Evolutionary conservation across 106 monocot genomes (phyloP).

Genomic region (Apostasia ramifera): DNA sequence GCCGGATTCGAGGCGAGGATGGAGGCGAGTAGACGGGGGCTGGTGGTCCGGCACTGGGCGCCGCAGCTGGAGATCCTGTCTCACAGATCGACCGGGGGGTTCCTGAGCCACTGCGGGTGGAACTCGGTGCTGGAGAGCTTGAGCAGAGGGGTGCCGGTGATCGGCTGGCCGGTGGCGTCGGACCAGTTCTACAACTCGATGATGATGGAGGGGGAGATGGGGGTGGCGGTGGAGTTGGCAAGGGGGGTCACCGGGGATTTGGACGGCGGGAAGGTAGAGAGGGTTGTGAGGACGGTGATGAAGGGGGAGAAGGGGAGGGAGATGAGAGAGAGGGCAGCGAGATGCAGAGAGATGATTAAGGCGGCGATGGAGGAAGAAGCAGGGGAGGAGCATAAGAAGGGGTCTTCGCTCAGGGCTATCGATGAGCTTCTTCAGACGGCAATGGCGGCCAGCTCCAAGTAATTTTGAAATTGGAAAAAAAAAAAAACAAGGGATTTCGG

Average conservation of each 20-base stretch:
- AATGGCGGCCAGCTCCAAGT: background rate
- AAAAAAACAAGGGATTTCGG: too few species aligned
- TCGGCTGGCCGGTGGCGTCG: conserved; percentile 32
- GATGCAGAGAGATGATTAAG: conserved; percentile 7
- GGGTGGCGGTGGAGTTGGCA: conserved; percentile 24
- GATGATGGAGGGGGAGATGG: conserved; percentile 27
- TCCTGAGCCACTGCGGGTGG: conserved; percentile 61
- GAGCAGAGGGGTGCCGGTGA: conserved; percentile 27
- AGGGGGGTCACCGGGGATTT: conserved; percentile 10
- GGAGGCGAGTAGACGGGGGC: conserved; percentile 7
- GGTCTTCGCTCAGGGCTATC: conserved; percentile 11
- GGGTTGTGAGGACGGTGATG: conserved; percentile 20
- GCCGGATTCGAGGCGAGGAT: conserved; percentile 25
- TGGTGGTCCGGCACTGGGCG: conserved; percentile 30
- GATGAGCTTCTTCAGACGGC: conserved; percentile 4
- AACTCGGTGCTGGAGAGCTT: conserved; percentile 61
- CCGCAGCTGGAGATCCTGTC: conserved; percentile 36
- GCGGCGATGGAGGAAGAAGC: conserved; percentile 6
- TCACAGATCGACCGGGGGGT: conserved; percentile 29
- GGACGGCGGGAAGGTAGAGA: conserved; percentile 6
- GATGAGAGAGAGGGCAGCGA: conserved; percentile 8
- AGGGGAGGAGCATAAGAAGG: background rate
- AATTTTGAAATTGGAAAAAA: too few species aligned
- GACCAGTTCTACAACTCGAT: conserved; percentile 34
- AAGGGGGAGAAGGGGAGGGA: conserved; percentile 12